These are phyloP conservation scores for Nemania sp. DNA, from an alignment of 2,329 filamentous ascomycete species.

Conservation along the genomic window DNA sequence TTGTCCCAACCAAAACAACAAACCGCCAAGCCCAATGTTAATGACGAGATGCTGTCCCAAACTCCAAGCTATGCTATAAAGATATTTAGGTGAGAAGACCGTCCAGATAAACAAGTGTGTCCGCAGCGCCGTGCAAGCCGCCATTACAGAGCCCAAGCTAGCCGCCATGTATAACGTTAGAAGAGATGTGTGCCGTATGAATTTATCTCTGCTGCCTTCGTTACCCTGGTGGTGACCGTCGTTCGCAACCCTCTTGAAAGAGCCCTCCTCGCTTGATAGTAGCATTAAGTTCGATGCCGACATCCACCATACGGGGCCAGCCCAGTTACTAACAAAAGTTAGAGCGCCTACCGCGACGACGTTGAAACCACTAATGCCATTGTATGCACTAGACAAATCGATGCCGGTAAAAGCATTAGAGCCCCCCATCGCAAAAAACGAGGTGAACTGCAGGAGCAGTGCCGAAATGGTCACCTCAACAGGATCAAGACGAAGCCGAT, in stretches of 20 bases:
- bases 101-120: constrained; percentile 99
- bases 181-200: constrained; percentile 67
- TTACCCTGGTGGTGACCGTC: constrained; percentile 28
- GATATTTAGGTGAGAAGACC: constrained; percentile 95
- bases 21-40: constrained; percentile 72
- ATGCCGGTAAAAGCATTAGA: constrained; percentile 97
- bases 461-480: constrained; percentile 75
- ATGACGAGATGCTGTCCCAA: constrained; percentile 82
- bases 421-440: constrained; percentile 91
- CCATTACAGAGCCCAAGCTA: constrained; percentile 82
- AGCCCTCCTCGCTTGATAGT: constrained; percentile 53
- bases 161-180: constrained; percentile 77
- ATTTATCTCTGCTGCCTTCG: constrained; percentile 45
- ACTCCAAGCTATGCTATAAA: constrained; percentile 92
- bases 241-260: constrained; percentile 33
- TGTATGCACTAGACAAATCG: constrained; percentile 94
- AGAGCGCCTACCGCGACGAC: constrained; percentile 82
- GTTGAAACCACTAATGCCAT: constrained; percentile 86
- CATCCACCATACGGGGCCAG: constrained; percentile 88
- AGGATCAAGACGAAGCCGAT: constrained; percentile 60
- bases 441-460: constrained; percentile 81
- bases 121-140: constrained; percentile 83
- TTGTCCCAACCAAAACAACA: constrained; percentile 66
- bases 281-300: constrained; percentile 73
- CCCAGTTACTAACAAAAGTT: constrained; percentile 92